These are phyloP conservation scores for Termitomyces eurrhizus DNA, from an alignment of 768 basidiomycete species.

Conservation along the genomic window DNA sequence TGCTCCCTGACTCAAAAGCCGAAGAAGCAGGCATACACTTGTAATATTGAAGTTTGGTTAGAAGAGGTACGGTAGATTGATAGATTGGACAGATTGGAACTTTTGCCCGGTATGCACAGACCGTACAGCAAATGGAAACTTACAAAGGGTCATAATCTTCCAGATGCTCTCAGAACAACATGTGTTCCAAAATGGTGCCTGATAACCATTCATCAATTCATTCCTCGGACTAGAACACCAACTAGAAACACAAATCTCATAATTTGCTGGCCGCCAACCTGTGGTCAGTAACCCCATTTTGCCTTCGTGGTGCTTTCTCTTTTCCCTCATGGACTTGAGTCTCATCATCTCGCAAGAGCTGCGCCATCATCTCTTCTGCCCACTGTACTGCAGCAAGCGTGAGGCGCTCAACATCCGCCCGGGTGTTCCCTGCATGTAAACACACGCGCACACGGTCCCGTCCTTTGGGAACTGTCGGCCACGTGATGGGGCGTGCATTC, in stretches of 20 bases:
- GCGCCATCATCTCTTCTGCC: conserved; percentile 37
- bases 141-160: neutral
- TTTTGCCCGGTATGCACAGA: neutral
- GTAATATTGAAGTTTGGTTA: neutral
- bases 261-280: conserved; percentile 6
- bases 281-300: neutral
- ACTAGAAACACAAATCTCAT: neutral
- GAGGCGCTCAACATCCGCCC: conserved; percentile 57
- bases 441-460: conserved; percentile 87
- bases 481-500: conserved; percentile 73
- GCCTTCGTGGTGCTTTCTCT: neutral
- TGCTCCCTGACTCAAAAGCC: neutral
- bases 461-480: conserved; percentile 89
- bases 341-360: conserved; percentile 7
- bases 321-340: neutral
- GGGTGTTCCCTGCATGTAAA: conserved; percentile 73
- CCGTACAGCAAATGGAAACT: neutral
- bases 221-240: neutral
- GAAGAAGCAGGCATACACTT: neutral
- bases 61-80: neutral
- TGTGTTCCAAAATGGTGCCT: neutral
- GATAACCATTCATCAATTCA: neutral
- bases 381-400: conserved; percentile 45
- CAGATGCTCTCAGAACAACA: neutral
- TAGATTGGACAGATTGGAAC: neutral